Conservation (phyloP, 2,329 filamentous ascomycete species). For the Cyanodermella asteris region DNA sequence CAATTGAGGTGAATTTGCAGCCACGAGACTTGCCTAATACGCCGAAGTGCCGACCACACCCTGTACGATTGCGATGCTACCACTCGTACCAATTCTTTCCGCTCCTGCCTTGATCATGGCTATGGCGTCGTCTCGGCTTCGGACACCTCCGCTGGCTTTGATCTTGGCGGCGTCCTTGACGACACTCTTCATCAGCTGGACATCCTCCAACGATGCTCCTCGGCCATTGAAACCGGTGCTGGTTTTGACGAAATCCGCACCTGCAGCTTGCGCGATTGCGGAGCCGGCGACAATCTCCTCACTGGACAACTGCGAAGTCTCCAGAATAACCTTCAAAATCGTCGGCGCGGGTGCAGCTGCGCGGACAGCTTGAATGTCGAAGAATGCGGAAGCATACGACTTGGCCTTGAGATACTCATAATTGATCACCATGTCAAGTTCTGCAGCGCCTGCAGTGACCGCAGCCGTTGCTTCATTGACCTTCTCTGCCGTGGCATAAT, state of each 20-base stretch:
- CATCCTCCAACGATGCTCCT: conserved; percentile 29
- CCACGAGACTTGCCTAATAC: too few species aligned
- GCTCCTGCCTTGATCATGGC: conserved; percentile 35
- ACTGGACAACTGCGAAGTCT: conserved; percentile 29
- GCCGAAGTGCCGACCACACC: conserved; percentile 16
- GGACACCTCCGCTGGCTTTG: conserved; percentile 36
- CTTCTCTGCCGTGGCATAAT: conserved; percentile 22
- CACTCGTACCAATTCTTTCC: conserved; percentile 32
- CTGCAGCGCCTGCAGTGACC: conserved; percentile 27
- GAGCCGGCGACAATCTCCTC: conserved; percentile 31
- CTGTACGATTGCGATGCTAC: conserved; percentile 31
- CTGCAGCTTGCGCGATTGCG: conserved; percentile 28
- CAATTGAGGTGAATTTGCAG: too few species aligned
- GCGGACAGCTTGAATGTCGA: conserved; percentile 30
- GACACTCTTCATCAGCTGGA: conserved; percentile 30
- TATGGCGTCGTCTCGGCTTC: conserved; percentile 26
- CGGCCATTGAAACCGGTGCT: conserved; percentile 35
- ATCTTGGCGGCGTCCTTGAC: conserved; percentile 24
- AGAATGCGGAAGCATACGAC: conserved; percentile 27
- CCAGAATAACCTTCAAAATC: conserved; percentile 34
- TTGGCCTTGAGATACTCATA: conserved; percentile 23
- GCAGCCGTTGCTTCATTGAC: conserved; percentile 28
- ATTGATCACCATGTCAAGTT: conserved; percentile 39
- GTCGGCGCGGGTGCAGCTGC: conserved; percentile 20
- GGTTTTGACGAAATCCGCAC: conserved; percentile 38